A percentile compares a stretch with the other conserved stretches of the same genome.
Evolutionary conservation across 306 rosid genomes (phyloP).

Genomic region (Delonix regia): DNA sequence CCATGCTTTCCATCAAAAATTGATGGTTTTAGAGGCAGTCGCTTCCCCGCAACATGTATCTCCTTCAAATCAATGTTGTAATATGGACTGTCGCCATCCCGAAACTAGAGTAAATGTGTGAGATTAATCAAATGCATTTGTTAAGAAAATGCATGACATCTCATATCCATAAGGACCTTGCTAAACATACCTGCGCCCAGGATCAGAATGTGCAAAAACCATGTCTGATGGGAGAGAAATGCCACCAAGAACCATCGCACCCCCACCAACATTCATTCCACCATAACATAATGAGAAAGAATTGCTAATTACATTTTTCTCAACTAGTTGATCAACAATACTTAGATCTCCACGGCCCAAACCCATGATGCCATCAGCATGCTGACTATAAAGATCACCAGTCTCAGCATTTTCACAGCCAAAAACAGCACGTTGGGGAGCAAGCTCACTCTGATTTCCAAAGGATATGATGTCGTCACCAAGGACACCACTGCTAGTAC

Average conservation of each 20-base stretch:
- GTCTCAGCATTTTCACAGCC: slow-evolving; percentile 92
- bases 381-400: slow-evolving; percentile 91
- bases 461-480: slow-evolving; percentile 88
- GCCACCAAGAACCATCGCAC: slow-evolving; percentile 97
- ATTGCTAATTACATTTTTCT: slow-evolving; percentile 72
- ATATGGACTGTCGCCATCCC: slow-evolving; percentile 99
- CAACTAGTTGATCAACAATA: slow-evolving; percentile 88
- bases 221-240: slow-evolving; percentile 79
- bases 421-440: slow-evolving; percentile 82
- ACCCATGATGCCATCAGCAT: slow-evolving; percentile 98
- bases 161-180: slow-evolving; percentile 38
- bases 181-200: slow-evolving; percentile 80
- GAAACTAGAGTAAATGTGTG: slow-evolving; percentile 98
- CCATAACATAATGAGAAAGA: slow-evolving; percentile 98
- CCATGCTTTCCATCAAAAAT: slow-evolving; percentile 87
- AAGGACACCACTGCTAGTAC: slow-evolving; percentile 89
- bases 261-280: slow-evolving; percentile 98
- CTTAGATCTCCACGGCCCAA: slow-evolving; percentile 92
- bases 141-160: slow-evolving; percentile 56
- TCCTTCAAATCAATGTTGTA: slow-evolving; percentile 98
- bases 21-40: slow-evolving; percentile 56
- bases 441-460: slow-evolving; percentile 80
- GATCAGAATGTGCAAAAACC: slow-evolving; percentile 77
- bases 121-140: slow-evolving; percentile 81
- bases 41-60: slow-evolving; percentile 93